A percentile compares a stretch with the other conserved stretches of the same genome.
These are phyloP conservation scores for Moricandia arvensis DNA, from an alignment of 345 rosid species.

Conservation along the genomic window DNA sequence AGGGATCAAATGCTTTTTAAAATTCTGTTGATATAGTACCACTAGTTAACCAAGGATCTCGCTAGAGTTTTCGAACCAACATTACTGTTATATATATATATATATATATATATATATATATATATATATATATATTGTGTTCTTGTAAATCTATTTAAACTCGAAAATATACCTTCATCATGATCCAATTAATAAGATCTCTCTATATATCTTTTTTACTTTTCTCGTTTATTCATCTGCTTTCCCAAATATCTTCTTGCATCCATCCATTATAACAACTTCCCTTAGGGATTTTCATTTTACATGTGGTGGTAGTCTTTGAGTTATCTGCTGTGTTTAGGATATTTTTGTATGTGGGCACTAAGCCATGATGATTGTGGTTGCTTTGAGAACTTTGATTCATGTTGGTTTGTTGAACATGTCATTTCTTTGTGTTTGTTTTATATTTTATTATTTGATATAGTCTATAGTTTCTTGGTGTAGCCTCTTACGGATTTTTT, in stretches of 20 bases:
- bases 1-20: not conserved
- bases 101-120: no score
- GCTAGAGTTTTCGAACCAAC: no score
- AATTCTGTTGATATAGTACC: no score
- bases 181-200: no score
- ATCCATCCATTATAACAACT: not conserved
- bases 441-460: not conserved
- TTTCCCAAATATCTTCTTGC: not conserved
- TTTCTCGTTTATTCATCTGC: not conserved
- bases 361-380: not conserved
- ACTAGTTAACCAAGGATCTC: not conserved
- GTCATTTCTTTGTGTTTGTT: not conserved
- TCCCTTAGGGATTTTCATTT: not conserved
- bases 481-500: not conserved
- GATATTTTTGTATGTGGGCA: no score
- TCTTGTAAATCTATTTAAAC: no score
- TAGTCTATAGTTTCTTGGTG: not conserved
- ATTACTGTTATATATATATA: no score
- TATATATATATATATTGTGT: no score
- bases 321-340: not conserved
- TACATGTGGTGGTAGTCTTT: conserved; percentile 7
- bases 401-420: conserved; percentile 20
- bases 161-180: no score
- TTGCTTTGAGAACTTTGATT: not conserved
- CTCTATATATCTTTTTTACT: no score